Conservation (phyloP, 73 alveolate genomes). For the Stentor roeselii region DNA sequence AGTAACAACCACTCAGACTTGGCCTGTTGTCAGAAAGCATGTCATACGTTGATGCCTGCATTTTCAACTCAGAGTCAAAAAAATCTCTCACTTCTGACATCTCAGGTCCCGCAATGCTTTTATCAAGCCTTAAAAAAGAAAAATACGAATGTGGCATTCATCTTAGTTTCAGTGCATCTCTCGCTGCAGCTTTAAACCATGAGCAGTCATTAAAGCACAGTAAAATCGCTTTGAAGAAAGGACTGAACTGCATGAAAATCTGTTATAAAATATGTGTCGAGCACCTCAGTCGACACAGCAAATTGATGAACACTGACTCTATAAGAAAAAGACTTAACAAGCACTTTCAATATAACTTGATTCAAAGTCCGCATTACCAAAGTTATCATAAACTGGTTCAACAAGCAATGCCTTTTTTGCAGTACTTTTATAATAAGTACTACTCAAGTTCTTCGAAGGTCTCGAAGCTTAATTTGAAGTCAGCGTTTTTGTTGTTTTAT, state of each 20-base stretch:
- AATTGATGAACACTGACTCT: background rate
- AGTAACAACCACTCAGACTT: constrained; percentile 30
- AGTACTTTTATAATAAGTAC: background rate
- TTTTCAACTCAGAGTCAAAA: constrained; percentile 27
- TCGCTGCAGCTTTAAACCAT: constrained; percentile 54
- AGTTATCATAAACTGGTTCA: background rate
- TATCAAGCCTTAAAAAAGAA: constrained; percentile 37
- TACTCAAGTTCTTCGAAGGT: background rate
- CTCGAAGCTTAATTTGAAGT: background rate
- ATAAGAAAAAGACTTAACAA: background rate
- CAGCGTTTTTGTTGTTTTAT: background rate
- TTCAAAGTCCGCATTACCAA: constrained; percentile 20
- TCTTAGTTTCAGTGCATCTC: constrained; percentile 58
- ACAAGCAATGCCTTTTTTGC: constrained; percentile 13
- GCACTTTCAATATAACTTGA: background rate
- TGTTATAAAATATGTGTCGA: background rate
- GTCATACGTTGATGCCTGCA: constrained; percentile 53
- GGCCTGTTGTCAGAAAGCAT: constrained; percentile 50
- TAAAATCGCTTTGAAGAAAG: constrained; percentile 29
- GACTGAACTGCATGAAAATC: background rate
- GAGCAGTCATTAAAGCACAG: constrained; percentile 58
- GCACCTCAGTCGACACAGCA: background rate
- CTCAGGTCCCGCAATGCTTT: background rate
- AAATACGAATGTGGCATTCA: constrained; percentile 61
- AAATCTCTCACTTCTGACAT: background rate